A percentile compares a stretch with the other conserved stretches of the same genome.
These are phyloP conservation scores for Fusarium mundagurra DNA, from an alignment of 2,329 filamentous ascomycete genomes.

Conservation along the genomic window DNA sequence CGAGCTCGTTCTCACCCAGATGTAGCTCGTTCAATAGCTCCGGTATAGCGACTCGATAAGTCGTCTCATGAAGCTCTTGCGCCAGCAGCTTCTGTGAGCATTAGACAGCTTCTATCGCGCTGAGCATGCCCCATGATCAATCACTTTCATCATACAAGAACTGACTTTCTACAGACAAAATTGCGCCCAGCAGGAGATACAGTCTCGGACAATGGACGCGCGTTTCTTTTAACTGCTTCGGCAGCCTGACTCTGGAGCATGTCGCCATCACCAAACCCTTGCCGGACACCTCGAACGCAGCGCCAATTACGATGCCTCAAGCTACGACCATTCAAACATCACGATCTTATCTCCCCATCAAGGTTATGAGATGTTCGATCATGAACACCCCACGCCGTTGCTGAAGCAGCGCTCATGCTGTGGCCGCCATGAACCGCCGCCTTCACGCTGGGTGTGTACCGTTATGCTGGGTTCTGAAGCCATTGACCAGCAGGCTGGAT, in stretches of 20 bases:
- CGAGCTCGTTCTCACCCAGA: not conserved
- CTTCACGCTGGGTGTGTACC: not conserved
- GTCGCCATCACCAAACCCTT: not conserved
- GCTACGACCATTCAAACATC: not conserved
- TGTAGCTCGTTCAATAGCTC: not conserved
- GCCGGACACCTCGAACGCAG: not conserved
- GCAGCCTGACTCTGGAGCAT: not conserved
- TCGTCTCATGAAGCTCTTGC: not conserved
- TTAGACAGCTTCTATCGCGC: not conserved
- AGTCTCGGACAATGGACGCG: no score
- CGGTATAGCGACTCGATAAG: no score
- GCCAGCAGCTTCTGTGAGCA: not conserved
- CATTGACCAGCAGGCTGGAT: not conserved
- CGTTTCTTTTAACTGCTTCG: not conserved
- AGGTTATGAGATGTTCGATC: not conserved
- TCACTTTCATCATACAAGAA: not conserved
- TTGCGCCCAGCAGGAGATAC: accelerated
- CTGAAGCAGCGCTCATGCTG: not conserved
- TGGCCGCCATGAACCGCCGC: not conserved
- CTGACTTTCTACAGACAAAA: constrained; percentile 41
- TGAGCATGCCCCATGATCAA: not conserved
- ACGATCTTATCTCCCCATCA: not conserved
- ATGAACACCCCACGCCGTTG: not conserved
- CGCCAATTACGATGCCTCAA: not conserved
- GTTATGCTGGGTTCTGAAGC: not conserved